Conservation (phyloP, 306 rosid species). For the peach (Prunus persica) region Prunus_persica_NCBIv2 NC_034014.1:23709001-23709500, state of each 20-base stretch:
- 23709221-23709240: conserved; percentile 69
- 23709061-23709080: neutral
- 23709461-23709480: conserved; percentile 34
- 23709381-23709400: conserved; percentile 57
- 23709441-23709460: conserved; percentile 60
- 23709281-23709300: conserved; percentile 66
- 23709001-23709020: conserved; percentile 16
- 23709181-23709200: conserved; percentile 92
- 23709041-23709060: neutral
- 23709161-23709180: neutral
- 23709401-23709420: conserved; percentile 82
- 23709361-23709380: conserved; percentile 53
- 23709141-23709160: neutral
- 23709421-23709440: conserved; percentile 80
- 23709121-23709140: conserved; percentile 12
- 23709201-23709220: conserved; percentile 66
- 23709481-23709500: conserved; percentile 40
- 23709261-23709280: conserved; percentile 96
- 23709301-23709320: conserved; percentile 90
- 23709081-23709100: conserved; percentile 1
- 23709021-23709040: conserved; percentile 4
- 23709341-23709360: conserved; percentile 56
- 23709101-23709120: conserved; percentile 28
- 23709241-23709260: conserved; percentile 97
- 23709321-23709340: conserved; percentile 85